These are phyloP conservation scores for Trichocladium uniseriatum DNA, from an alignment of 495 filamentous ascomycete genomes.

Conservation along the genomic window DNA sequence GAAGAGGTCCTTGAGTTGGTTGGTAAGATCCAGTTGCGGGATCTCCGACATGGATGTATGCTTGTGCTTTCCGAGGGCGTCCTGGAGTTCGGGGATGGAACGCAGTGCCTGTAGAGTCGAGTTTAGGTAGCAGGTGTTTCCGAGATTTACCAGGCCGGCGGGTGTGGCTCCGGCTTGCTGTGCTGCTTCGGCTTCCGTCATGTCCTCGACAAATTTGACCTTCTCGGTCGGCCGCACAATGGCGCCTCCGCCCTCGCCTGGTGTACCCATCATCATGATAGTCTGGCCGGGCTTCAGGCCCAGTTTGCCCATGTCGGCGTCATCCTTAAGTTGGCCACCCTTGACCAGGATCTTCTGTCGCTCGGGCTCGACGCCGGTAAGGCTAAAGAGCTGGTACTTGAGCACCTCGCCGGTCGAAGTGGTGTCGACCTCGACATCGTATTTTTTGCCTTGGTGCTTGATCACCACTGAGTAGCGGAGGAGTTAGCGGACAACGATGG, in stretches of 20 bases:
- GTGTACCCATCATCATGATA: constrained; percentile 97
- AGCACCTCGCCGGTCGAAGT: constrained; percentile 80
- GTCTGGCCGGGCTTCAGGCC: constrained; percentile 75
- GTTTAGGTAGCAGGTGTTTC: constrained; percentile 98
- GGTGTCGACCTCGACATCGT: constrained; percentile 86
- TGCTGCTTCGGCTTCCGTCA: constrained; percentile 91
- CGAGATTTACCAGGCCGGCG: constrained; percentile 83
- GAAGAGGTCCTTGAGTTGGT: constrained; percentile 76
- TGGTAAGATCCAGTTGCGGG: constrained; percentile 61
- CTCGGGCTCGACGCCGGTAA: constrained; percentile 92
- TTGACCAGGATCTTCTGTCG: constrained; percentile 94
- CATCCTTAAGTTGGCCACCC: constrained; percentile 91
- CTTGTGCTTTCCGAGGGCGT: constrained; percentile 63
- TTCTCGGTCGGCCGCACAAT: constrained; percentile 70
- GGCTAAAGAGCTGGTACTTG: constrained; percentile 88
- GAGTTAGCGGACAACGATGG: constrained; percentile 9
- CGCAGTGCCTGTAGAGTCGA: constrained; percentile 85
- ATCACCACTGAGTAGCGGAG: constrained; percentile 57
- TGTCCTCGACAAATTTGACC: constrained; percentile 88
- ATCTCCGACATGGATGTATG: constrained; percentile 23
- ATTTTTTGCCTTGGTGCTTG: constrained; percentile 88
- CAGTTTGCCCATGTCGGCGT: constrained; percentile 73
- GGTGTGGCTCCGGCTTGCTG: constrained; percentile 73
- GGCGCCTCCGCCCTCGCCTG: constrained; percentile 50
- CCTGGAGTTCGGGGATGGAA: constrained; percentile 83